These are phyloP conservation scores for Agrocybe chaxingu DNA, from an alignment of 768 basidiomycete genomes.

Conservation along the genomic window DNA sequence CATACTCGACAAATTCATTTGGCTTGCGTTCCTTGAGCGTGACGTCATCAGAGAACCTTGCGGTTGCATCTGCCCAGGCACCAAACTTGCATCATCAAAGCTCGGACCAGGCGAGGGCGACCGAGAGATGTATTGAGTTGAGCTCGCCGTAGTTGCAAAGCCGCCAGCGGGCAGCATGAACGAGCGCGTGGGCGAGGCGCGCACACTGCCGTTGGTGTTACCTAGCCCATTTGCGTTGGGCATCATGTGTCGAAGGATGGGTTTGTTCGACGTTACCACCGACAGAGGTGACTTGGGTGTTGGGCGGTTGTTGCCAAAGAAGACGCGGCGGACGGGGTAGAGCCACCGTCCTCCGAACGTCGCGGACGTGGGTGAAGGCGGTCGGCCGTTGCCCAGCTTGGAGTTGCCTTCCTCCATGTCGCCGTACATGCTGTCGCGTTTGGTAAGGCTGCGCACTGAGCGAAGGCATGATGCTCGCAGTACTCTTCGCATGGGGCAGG, in stretches of 20 bases:
- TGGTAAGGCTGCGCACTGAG: conserved; percentile 31
- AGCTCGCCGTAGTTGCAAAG: conserved; percentile 25
- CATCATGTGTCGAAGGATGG: conserved; percentile 23
- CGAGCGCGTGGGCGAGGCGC: conserved; percentile 35
- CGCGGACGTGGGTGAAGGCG: conserved; percentile 31
- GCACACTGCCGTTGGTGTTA: conserved; percentile 4
- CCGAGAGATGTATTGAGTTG: conserved; percentile 40
- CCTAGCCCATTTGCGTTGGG: neutral
- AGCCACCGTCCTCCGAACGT: conserved; percentile 23
- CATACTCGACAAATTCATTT: conserved; percentile 57
- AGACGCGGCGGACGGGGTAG: conserved; percentile 31
- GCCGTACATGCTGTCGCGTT: conserved; percentile 29
- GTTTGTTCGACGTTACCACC: conserved; percentile 21
- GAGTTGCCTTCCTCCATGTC: conserved; percentile 53
- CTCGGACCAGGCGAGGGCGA: conserved; percentile 46
- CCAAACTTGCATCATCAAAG: conserved; percentile 33
- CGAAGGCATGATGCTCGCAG: conserved; percentile 47
- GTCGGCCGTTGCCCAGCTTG: conserved; percentile 19
- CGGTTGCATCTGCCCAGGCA: conserved; percentile 16
- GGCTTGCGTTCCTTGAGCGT: conserved; percentile 67
- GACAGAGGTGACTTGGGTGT: conserved; percentile 23
- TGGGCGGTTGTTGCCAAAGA: conserved; percentile 18
- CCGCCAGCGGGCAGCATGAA: conserved; percentile 27
- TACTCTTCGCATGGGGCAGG: conserved; percentile 57
- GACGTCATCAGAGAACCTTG: conserved; percentile 44